A percentile compares a stretch with the other conserved stretches of the same genome.
Evolutionary conservation across 306 rosid species (phyloP).

Genomic region (Canavalia gladiata): DNA sequence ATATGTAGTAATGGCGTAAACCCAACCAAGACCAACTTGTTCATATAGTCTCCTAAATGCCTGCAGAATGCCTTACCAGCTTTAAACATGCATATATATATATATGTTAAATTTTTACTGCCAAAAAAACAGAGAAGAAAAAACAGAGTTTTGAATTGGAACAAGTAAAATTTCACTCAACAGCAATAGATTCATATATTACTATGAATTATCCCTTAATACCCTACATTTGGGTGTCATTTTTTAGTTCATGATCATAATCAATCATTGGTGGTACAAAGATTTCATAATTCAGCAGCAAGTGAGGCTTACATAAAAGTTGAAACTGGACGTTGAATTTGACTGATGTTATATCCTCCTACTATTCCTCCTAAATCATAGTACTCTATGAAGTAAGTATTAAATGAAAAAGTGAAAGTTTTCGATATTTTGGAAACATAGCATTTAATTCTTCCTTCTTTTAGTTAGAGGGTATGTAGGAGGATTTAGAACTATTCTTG

Average conservation of each 20-base stretch:
- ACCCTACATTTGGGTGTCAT: neutral
- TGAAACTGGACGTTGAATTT: constrained; percentile 6
- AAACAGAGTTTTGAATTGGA: constrained; percentile 18
- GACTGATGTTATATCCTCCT: no score
- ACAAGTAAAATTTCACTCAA: constrained; percentile 2
- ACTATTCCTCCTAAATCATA: no score
- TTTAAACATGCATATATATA: constrained; percentile 14
- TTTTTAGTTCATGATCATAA: neutral
- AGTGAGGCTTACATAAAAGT: neutral
- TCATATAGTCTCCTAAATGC: constrained; percentile 90
- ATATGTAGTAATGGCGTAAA: constrained; percentile 86
- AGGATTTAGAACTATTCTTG: no score
- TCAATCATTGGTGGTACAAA: neutral
- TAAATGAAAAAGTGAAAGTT: no score
- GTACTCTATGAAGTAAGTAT: no score
- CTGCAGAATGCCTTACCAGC: constrained; percentile 53
- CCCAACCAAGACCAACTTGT: constrained; percentile 92
- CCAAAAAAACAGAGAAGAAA: neutral
- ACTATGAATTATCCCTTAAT: neutral
- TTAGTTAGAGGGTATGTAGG: no score
- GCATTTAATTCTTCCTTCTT: no score
- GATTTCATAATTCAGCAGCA: constrained; percentile 20
- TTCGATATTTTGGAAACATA: no score
- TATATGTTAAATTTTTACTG: neutral
- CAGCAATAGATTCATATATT: constrained; percentile 3